A percentile compares a stretch with the other conserved stretches of the same genome.
Evolutionary conservation across 306 rosid species (phyloP).

Genomic region (Sicyos edulis): DNA sequence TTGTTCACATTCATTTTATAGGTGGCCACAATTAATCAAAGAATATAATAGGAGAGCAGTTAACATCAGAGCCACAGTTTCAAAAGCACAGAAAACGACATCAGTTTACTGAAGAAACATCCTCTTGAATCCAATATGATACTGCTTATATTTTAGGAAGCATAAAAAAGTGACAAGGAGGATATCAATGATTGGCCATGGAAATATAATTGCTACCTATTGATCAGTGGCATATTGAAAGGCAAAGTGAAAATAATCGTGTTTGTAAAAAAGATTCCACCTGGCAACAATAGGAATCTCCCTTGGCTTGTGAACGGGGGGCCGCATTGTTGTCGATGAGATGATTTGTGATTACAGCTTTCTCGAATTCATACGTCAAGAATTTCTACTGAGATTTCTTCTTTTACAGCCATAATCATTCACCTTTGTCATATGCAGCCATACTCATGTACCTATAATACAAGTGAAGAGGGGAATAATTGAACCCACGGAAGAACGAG

Average conservation of each 20-base stretch:
- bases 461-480: constrained; percentile 7
- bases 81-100: constrained; percentile 28
- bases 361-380: constrained; percentile 24
- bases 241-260: constrained; percentile 25
- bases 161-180: constrained; percentile 34
- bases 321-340: constrained; percentile 26
- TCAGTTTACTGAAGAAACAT: constrained; percentile 51
- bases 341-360: constrained; percentile 25
- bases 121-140: constrained; percentile 48
- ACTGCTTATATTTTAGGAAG: constrained; percentile 49
- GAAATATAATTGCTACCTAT: constrained; percentile 37
- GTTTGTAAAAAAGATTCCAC: constrained; percentile 35
- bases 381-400: constrained; percentile 24
- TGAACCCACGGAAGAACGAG: too few relatives aligned
- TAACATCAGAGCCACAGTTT: constrained; percentile 46
- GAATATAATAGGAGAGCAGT: constrained; percentile 34
- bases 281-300: constrained; percentile 28
- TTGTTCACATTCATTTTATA: constrained; percentile 31
- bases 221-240: constrained; percentile 26
- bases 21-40: constrained; percentile 32
- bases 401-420: constrained; percentile 24
- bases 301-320: constrained; percentile 30
- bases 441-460: constrained; percentile 19
- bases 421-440: constrained; percentile 7
- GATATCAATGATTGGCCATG: constrained; percentile 37